Evolutionary conservation across 2,329 filamentous ascomycete genomes (phyloP).

Genomic region (Alternaria metachromatica): DNA sequence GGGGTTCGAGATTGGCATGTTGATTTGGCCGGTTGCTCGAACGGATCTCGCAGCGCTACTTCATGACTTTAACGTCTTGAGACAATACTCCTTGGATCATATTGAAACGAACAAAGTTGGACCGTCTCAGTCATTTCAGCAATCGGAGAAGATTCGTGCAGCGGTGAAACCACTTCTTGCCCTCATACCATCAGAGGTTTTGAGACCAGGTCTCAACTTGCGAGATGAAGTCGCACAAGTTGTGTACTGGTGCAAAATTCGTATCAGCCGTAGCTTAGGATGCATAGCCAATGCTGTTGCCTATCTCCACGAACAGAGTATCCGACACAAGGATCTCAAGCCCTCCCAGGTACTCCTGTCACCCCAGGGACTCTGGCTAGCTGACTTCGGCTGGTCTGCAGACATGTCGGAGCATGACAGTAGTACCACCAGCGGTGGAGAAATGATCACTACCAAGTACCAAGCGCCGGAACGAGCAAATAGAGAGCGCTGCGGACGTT

Average conservation of each 20-base stretch:
- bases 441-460: not conserved
- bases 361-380: not conserved
- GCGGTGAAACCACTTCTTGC: not conserved
- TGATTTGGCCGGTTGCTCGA: no score
- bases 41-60: no score
- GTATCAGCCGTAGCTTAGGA: not conserved
- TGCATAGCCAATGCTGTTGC: constrained; percentile 17
- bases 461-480: constrained; percentile 6
- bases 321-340: constrained; percentile 25
- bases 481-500: constrained; percentile 2
- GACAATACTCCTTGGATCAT: no score
- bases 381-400: constrained; percentile 1
- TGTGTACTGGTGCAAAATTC: not conserved
- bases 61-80: no score
- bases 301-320: constrained; percentile 12
- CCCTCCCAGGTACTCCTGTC: constrained; percentile 21
- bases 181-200: no score
- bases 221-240: no score
- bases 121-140: no score
- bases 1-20: no score
- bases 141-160: not conserved
- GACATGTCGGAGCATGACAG: not conserved
- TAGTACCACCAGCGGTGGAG: not conserved
- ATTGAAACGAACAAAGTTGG: no score
- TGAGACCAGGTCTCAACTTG: no score